These are phyloP conservation scores for Geotrichum bryndzae DNA, from an alignment of 1,139 yeast genomes.

Conservation along the genomic window DNA sequence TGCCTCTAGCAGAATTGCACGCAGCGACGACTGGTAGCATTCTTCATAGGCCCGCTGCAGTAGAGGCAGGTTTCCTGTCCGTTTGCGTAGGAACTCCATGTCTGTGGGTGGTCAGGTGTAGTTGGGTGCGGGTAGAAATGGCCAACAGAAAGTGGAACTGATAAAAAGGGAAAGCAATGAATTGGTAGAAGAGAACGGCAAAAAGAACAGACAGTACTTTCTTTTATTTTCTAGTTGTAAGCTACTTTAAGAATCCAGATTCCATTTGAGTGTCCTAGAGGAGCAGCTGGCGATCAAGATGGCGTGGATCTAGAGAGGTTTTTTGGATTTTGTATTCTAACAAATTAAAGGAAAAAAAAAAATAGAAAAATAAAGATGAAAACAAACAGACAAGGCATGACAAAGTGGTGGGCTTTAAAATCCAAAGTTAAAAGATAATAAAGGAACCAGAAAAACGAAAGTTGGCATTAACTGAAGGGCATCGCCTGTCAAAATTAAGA, in stretches of 20 bases:
- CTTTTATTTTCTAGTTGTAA: not conserved
- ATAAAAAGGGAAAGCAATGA: not conserved
- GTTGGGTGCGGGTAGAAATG: not conserved
- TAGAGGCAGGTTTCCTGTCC: slow-evolving; percentile 10
- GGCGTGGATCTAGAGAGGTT: not conserved
- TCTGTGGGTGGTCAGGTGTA: too few species aligned
- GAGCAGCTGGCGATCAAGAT: not conserved
- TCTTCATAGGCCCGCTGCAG: slow-evolving; percentile 36
- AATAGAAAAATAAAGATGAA: not conserved
- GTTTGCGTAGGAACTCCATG: slow-evolving; percentile 18
- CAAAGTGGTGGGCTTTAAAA: not conserved
- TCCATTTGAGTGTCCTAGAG: not conserved
- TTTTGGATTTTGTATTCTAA: not conserved
- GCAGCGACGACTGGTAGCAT: slow-evolving; percentile 36
- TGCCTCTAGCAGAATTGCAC: slow-evolving; percentile 35
- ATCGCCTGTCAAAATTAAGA: too few species aligned
- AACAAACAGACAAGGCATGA: too few species aligned
- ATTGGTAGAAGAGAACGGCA: not conserved
- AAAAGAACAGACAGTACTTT: not conserved
- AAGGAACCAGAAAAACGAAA: not conserved
- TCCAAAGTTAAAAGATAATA: not conserved
- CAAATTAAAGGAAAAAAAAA: too few species aligned
- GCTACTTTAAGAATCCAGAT: not conserved
- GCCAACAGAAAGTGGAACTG: not conserved
- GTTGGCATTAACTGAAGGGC: too few species aligned